Base-by-base conservation (phyloP, 2,329 filamentous ascomycete species). In the Microsporum ferrugineum region DNA sequence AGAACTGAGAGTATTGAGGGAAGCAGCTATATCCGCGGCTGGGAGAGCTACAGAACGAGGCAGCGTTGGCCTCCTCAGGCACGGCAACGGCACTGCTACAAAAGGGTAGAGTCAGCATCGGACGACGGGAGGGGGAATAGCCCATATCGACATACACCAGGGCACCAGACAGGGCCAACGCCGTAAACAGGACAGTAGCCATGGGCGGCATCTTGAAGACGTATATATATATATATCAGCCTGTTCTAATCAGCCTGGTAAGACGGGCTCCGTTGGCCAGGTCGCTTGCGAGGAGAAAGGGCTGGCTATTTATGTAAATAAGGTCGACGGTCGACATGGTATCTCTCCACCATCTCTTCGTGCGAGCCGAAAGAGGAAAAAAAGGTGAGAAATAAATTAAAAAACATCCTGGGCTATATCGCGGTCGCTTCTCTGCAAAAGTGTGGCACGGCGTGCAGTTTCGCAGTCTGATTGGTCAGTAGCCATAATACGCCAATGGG, bases 1-100 rank as follows among this genome's bases (percentile, higher is more conserved):
- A 95, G 60, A 79, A 81, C 66, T 84, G 87, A 1, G 84, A 83
- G 51, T 86, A 80, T 27, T 43, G 49, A 34, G 60, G 51, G 29
- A 62, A 38, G 43, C 62, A 63, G 49, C 31, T 56, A 34, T 62
- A 63, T 8, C 62, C 62, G 3, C 36, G 27, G 29, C 59, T 36
- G 5, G 51, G 51, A 12, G 51, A 34, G 39, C 51, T 58, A 34
- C 62, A 63, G 8, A 34, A 36, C 8, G 58, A 38, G 14, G 55
- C 33, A 45, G 47, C 49, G 31, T 5, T 56, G 51, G 14, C 57
- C n/a, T 39, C 62, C 49, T 34, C 10, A 0, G 51, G 56, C 3
- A n/a, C 12, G 10, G 17, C 56, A 58, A 27, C 56, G 12, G 38
- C 23, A 58, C 56, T 41, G 23, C 2, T 27, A 57, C 17, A 27